Percentiles rank a stretch among this genome's conserved stretches.
phyloP scores from a whole-genome alignment of 352 stramenopile species.

The Aphanomyces astaci region DNA sequence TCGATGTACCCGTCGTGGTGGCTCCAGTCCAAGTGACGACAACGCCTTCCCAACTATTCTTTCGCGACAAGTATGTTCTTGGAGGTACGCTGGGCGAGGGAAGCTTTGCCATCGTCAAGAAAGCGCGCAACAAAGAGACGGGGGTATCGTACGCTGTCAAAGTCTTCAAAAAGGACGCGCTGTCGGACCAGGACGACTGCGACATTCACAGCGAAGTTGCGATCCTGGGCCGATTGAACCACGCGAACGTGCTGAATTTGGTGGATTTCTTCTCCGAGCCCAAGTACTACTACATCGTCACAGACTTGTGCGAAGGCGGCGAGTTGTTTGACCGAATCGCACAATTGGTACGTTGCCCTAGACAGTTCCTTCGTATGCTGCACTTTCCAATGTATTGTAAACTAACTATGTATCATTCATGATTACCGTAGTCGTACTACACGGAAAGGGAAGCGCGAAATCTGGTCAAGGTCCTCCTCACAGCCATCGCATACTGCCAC shows the following conservation, averaged over 20 bases:
- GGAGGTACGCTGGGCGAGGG: conserved; percentile 84
- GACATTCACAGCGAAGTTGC: conserved; percentile 72
- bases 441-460: conserved; percentile 81
- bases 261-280: conserved; percentile 87
- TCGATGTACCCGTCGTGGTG: not conserved
- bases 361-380: not conserved
- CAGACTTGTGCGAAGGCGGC: conserved; percentile 75
- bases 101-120: conserved; percentile 85
- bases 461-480: conserved; percentile 70
- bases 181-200: conserved; percentile 74
- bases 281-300: conserved; percentile 87
- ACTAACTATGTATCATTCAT: not conserved
- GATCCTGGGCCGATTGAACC: conserved; percentile 71
- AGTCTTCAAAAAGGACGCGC: conserved; percentile 69
- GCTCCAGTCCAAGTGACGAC: not conserved
- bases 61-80: conserved; percentile 64
- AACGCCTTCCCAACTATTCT: conserved; percentile 18
- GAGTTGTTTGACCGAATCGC: conserved; percentile 89
- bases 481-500: conserved; percentile 83
- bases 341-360: conserved; percentile 38
- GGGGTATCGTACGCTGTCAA: conserved; percentile 87
- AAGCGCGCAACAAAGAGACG: conserved; percentile 71
- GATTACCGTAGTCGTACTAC: conserved; percentile 71
- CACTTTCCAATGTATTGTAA: too few relatives aligned
- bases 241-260: conserved; percentile 87